These are phyloP conservation scores for Fragilaria crotonensis DNA, from an alignment of 108 stramenopile genomes.

Conservation along the genomic window DNA sequence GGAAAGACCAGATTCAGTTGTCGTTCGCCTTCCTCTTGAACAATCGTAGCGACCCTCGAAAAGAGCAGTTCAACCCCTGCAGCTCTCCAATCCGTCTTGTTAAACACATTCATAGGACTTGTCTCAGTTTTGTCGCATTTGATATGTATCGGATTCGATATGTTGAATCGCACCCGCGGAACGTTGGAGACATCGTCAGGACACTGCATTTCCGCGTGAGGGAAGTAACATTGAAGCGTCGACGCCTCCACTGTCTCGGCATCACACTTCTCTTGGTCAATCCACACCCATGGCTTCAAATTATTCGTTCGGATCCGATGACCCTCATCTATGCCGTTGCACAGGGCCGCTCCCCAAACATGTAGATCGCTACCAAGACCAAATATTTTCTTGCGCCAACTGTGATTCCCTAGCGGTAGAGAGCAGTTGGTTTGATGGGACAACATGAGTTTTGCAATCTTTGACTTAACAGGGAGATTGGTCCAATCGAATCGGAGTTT, in stretches of 20 bases:
- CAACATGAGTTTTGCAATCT: slow-evolving; percentile 14
- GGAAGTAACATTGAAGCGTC: slow-evolving; percentile 47
- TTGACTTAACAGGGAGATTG: slow-evolving; percentile 15
- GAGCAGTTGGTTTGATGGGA: slow-evolving; percentile 31
- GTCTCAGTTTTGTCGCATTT: slow-evolving; percentile 1
- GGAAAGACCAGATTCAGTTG: slow-evolving; percentile 40
- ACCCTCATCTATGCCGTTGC: slow-evolving; percentile 25
- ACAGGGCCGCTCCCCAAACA: slow-evolving; percentile 36
- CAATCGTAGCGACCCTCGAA: slow-evolving; percentile 13
- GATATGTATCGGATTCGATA: background rate
- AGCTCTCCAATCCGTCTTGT: slow-evolving; percentile 8
- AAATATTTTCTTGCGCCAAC: slow-evolving; percentile 29
- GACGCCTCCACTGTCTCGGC: slow-evolving; percentile 5
- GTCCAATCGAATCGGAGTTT: slow-evolving; percentile 44
- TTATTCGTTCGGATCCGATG: slow-evolving; percentile 20
- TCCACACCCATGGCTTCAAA: slow-evolving; percentile 29
- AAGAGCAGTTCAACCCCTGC: slow-evolving; percentile 42
- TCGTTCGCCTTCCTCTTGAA: slow-evolving; percentile 39
- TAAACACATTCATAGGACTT: background rate
- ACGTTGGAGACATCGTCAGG: slow-evolving; percentile 12
- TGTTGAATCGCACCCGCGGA: background rate
- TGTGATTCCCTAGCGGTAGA: slow-evolving; percentile 17
- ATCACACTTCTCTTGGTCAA: slow-evolving; percentile 22
- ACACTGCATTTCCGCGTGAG: slow-evolving; percentile 31
- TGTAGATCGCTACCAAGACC: slow-evolving; percentile 52